Percentiles rank a stretch among this genome's conserved stretches.
phyloP scores from a whole-genome alignment of 805 yeast genomes.

The Middelhovenomyces tepae region DNA sequence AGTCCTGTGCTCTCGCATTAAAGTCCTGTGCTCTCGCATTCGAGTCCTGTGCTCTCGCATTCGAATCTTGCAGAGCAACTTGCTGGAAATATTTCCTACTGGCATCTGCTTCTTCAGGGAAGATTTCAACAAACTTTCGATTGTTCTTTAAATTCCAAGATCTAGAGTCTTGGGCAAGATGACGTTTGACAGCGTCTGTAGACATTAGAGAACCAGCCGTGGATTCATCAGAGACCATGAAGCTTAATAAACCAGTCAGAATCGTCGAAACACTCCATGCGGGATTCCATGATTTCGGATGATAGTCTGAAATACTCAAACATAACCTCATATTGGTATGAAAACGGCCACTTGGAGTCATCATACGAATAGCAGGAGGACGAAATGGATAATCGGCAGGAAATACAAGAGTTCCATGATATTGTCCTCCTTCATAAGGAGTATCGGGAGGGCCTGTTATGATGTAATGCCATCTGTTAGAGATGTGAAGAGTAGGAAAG shows the following conservation, averaged over 20 bases:
- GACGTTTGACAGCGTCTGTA: constrained; percentile 47
- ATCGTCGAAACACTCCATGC: constrained; percentile 92
- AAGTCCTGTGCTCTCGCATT: too few relatives aligned
- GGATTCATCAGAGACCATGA: constrained; percentile 81
- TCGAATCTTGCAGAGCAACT: too few relatives aligned
- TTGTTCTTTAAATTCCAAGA: constrained; percentile 61
- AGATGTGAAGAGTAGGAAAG: too few relatives aligned
- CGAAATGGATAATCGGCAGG: constrained; percentile 84
- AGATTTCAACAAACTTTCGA: constrained; percentile 48
- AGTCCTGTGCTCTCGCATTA: too few relatives aligned
- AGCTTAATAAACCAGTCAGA: constrained; percentile 75
- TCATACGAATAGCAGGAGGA: constrained; percentile 79
- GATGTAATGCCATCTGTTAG: constrained; percentile 91
- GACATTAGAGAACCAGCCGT: constrained; percentile 79
- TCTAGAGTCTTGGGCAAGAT: constrained; percentile 51
- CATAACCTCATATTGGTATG: constrained; percentile 69
- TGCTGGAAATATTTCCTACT: too few relatives aligned
- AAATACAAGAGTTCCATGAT: constrained; percentile 78
- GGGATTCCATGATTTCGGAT: constrained; percentile 94
- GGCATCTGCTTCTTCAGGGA: too few relatives aligned
- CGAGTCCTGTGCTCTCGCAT: too few relatives aligned
- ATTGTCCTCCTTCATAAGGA: constrained; percentile 79
- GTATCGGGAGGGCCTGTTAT: constrained; percentile 89
- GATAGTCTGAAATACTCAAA: constrained; percentile 88
- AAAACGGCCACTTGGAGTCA: constrained; percentile 72